phyloP scores from a whole-genome alignment of 805 yeast genomes.

The Barnettozyma populi region DNA sequence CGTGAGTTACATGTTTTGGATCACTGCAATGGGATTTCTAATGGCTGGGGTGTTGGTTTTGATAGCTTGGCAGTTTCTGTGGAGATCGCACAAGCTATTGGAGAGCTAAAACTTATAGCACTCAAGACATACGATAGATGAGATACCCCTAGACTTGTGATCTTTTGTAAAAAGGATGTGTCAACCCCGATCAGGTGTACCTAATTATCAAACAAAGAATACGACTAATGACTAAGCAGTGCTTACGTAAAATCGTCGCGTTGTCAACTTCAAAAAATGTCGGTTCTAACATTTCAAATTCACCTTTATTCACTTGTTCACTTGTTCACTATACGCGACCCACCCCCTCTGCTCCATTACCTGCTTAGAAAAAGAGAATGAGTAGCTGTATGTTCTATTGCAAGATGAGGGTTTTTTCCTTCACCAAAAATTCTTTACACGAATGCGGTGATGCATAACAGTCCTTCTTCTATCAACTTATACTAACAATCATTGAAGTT shows the following conservation, averaged over 20 bases:
- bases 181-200: neutral
- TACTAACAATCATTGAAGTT: slow-evolving; percentile 24
- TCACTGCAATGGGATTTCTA: slow-evolving; percentile 12
- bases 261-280: slow-evolving; percentile 12
- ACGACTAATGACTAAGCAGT: neutral
- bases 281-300: neutral
- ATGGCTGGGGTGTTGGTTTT: slow-evolving; percentile 10
- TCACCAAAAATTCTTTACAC: neutral
- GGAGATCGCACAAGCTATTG: slow-evolving; percentile 8
- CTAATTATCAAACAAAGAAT: too few species aligned
- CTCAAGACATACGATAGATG: neutral
- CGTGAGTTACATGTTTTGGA: slow-evolving; percentile 18
- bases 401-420: neutral
- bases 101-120: neutral
- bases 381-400: slow-evolving; percentile 13
- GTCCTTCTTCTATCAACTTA: neutral
- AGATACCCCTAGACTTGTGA: neutral
- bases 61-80: slow-evolving; percentile 20
- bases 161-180: too few species aligned
- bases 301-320: neutral
- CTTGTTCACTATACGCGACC: neutral
- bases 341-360: neutral
- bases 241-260: slow-evolving; percentile 11
- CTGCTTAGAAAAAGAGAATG: slow-evolving; percentile 7
- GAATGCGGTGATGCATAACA: neutral